Evolutionary conservation across 2,329 filamentous ascomycete species (phyloP), one percentile per base, ranked within the genome.

Genomic region (Sporothrix pseudoabietina): DNA sequence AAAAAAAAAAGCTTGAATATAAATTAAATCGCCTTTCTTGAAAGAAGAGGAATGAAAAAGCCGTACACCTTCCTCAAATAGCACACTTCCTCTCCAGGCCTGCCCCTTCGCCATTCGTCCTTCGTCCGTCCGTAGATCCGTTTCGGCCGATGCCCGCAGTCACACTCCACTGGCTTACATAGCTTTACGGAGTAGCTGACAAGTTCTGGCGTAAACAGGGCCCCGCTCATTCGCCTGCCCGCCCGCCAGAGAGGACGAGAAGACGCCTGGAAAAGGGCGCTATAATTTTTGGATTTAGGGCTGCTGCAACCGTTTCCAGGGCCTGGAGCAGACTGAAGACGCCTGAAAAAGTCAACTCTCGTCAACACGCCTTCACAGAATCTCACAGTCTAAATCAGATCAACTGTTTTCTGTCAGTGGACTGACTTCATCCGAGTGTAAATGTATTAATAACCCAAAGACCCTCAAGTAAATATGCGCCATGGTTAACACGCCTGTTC

Each of bases 61-160:
- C 2, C 2, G 26, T 26, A 26, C 26, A 26, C 26, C 2, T 26
- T 26, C 26, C 2, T 26, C 1, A 26, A 26, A 26, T n/a, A n/a
- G n/a, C n/a, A n/a, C n/a, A n/a, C n/a, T n/a, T n/a, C n/a, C n/a
- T n/a, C n/a, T n/a, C n/a, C n/a, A n/a, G n/a, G n/a, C n/a, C n/a
- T n/a, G n/a, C 26, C n/a, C 12, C 0, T 52, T 52, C n/a, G 8
- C 4, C 22, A n/a, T 30, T 63, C 61, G 39, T 65, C 61, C 39
- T 66, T 66, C 39, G 39, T 47, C 61, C 61, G 61, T 66, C 61
- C 61, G 61, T 14, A 44, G 10, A 14, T 3, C 35, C 61, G 10
- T 3, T 66, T 66, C 61, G 61, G 61, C 61, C 61, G 61, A 66
- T 44, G 9, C 22, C 4, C 22, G 52, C 10, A 35, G 35, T 26